A percentile compares a stretch with the other conserved stretches of the same genome.
These are phyloP conservation scores for Diversispora eburnea DNA, from an alignment of 192 early-diverging fungal species.

Conservation along the genomic window DNA sequence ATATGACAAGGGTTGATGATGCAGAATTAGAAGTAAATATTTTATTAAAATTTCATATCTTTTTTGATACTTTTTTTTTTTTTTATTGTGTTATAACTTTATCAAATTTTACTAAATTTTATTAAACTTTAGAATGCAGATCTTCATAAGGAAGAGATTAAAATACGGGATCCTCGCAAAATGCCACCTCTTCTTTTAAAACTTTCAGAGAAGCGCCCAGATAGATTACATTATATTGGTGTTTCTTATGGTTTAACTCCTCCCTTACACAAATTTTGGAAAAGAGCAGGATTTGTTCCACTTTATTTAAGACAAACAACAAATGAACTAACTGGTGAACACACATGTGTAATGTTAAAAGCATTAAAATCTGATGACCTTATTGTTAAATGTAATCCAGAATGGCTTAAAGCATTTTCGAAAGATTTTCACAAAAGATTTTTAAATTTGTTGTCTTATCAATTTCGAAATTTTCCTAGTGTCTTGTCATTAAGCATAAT, in stretches of 20 bases:
- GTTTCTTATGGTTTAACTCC: slow-evolving; percentile 93
- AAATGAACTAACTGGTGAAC: slow-evolving; percentile 97
- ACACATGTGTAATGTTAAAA: slow-evolving; percentile 96
- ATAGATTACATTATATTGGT: slow-evolving; percentile 90
- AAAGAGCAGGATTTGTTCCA: slow-evolving; percentile 81
- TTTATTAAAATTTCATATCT: background rate
- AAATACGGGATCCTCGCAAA: slow-evolving; percentile 78
- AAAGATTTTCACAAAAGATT: slow-evolving; percentile 91
- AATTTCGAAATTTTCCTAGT: slow-evolving; percentile 80
- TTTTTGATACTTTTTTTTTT: slow-evolving; percentile 27
- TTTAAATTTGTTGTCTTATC: slow-evolving; percentile 81
- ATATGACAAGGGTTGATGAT: slow-evolving; percentile 49
- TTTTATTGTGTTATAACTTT: background rate
- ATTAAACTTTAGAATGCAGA: slow-evolving; percentile 33
- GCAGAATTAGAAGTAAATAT: slow-evolving; percentile 45
- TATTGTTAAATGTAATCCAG: slow-evolving; percentile 49
- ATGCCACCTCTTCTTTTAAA: slow-evolving; percentile 92
- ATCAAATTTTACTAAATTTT: background rate
- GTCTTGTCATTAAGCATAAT: slow-evolving; percentile 80
- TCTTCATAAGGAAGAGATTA: slow-evolving; percentile 71
- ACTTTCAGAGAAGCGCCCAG: slow-evolving; percentile 74
- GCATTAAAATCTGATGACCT: slow-evolving; percentile 52
- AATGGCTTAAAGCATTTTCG: slow-evolving; percentile 87
- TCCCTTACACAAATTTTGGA: slow-evolving; percentile 95
- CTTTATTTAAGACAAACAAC: slow-evolving; percentile 95